Percentiles rank a stretch among this genome's conserved stretches.
Evolutionary conservation across 1,284 basidiomycete genomes (phyloP).

Genomic region (Ustilago tritici): DNA sequence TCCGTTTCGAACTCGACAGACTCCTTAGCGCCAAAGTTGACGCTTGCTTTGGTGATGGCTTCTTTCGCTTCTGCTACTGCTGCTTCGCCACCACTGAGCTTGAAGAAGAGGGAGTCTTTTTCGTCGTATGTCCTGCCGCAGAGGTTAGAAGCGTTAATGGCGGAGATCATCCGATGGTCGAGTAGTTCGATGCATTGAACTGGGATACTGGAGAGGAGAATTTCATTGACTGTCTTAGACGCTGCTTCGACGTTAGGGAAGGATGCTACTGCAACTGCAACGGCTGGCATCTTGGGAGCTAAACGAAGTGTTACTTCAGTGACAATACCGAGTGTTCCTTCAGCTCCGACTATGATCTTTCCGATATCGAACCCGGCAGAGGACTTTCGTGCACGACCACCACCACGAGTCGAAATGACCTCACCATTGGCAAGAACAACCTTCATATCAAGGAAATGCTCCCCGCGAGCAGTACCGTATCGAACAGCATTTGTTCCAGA

Average conservation of each 20-base stretch:
- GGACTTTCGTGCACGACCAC: conserved; percentile 78
- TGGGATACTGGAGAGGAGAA: conserved; percentile 72
- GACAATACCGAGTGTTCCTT: conserved; percentile 92
- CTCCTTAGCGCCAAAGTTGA: conserved; percentile 38
- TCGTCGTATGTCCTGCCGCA: conserved; percentile 48
- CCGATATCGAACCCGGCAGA: conserved; percentile 91
- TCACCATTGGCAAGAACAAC: conserved; percentile 86
- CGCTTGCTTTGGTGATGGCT: conserved; percentile 33
- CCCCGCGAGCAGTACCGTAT: conserved; percentile 84
- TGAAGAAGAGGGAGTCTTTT: conserved; percentile 56
- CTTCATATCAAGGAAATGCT: conserved; percentile 60
- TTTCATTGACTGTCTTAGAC: conserved; percentile 80
- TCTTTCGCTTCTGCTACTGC: conserved; percentile 67
- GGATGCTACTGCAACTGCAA: conserved; percentile 73
- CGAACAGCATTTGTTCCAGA: conserved; percentile 83
- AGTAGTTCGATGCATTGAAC: conserved; percentile 74
- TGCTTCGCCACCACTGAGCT: conserved; percentile 47
- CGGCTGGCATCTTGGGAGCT: conserved; percentile 80
- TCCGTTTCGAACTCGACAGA: conserved; percentile 75
- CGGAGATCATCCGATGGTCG: conserved; percentile 59
- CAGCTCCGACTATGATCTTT: conserved; percentile 92
- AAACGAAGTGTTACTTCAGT: conserved; percentile 88
- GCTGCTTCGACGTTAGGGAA: conserved; percentile 73
- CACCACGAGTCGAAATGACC: conserved; percentile 88
- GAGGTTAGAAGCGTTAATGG: conserved; percentile 70